Evolutionary conservation across 345 rosid species (phyloP).

Genomic region (Luvunga scandens): DNA sequence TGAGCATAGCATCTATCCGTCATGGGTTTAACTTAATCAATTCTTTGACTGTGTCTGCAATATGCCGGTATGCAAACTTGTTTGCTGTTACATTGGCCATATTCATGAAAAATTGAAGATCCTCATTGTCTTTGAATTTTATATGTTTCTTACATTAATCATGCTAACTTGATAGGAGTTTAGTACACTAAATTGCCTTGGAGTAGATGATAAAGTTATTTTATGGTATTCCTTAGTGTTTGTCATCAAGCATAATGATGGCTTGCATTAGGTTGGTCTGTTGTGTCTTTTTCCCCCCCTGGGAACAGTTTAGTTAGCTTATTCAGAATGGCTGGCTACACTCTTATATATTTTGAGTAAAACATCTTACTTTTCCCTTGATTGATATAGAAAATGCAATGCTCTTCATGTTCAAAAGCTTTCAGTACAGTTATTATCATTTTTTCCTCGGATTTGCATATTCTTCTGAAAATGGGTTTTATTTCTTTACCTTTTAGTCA

Average conservation of each 20-base stretch:
- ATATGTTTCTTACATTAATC: background rate
- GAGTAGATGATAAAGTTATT: background rate
- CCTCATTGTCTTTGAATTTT: background rate
- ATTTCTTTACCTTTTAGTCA: slow-evolving; percentile 45
- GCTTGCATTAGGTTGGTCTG: background rate
- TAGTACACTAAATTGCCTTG: background rate
- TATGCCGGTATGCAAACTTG: slow-evolving; percentile 50
- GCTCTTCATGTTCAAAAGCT: background rate
- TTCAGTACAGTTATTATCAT: background rate
- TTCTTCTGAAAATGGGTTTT: background rate
- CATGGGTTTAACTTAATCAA: slow-evolving; percentile 80
- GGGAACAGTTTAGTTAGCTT: background rate
- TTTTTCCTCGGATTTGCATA: background rate
- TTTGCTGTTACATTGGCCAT: background rate
- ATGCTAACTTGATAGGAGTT: background rate
- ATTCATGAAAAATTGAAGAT: background rate
- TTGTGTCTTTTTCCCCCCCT: no score
- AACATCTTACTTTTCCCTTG: background rate
- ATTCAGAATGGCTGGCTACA: background rate
- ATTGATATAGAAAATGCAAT: background rate
- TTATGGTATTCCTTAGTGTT: no score
- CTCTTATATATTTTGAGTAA: background rate
- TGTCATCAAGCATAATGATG: no score
- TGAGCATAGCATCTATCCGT: slow-evolving; percentile 76
- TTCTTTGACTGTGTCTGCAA: slow-evolving; percentile 62